These are phyloP conservation scores for Colletotrichum scovillei DNA, from an alignment of 2,329 filamentous ascomycete genomes.

Conservation along the genomic window DNA sequence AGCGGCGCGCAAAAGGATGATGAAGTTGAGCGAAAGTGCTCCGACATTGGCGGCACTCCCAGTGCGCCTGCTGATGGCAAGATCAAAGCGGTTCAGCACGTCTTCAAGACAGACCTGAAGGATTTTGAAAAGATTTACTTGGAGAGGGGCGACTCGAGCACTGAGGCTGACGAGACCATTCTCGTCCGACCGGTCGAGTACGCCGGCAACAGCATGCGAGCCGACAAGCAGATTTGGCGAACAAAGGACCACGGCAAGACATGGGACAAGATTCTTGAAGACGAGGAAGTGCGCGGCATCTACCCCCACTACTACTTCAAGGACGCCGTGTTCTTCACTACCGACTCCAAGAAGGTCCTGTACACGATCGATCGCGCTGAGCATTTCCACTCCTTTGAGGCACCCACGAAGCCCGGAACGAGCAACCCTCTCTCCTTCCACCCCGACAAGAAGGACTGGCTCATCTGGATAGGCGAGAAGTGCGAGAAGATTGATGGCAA, in stretches of 20 bases:
- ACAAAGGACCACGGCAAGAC: conserved; percentile 89
- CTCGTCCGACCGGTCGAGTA: conserved; percentile 62
- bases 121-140: conserved; percentile 76
- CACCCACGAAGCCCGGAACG: conserved; percentile 64
- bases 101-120: conserved; percentile 70
- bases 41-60: conserved; percentile 63
- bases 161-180: conserved; percentile 77
- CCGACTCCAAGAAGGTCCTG: conserved; percentile 71
- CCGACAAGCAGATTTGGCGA: conserved; percentile 73
- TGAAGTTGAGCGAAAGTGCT: conserved; percentile 80
- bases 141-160: conserved; percentile 76
- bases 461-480: conserved; percentile 87
- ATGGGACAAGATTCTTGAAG: conserved; percentile 79
- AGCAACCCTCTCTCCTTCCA: conserved; percentile 78
- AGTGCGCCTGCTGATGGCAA: conserved; percentile 72
- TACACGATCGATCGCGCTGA: conserved; percentile 86
- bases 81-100: conserved; percentile 68
- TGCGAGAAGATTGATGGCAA: conserved; percentile 66
- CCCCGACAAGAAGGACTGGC: conserved; percentile 85
- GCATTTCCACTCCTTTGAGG: conserved; percentile 78
- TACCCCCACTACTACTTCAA: conserved; percentile 84
- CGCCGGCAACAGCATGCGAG: conserved; percentile 43
- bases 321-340: conserved; percentile 89
- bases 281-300: conserved; percentile 76
- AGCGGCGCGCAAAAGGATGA: conserved; percentile 75